Percentiles rank a stretch among this genome's conserved stretches.
Evolutionary conservation across 1,139 yeast species (phyloP).

Genomic region (Tardiomyces digboiensis): DNA sequence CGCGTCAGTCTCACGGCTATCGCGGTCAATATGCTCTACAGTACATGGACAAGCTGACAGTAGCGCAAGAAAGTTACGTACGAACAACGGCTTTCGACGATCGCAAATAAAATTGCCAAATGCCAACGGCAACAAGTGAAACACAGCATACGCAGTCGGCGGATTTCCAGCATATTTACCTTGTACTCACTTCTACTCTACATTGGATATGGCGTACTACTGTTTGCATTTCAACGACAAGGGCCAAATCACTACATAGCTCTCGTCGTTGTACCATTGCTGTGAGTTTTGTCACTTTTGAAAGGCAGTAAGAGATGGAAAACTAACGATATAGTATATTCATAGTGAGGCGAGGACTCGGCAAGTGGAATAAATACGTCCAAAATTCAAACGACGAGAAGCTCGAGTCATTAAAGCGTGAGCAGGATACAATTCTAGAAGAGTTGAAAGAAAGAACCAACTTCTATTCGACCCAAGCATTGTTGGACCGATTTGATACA

Average conservation of each 20-base stretch:
- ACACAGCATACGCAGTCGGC: slow-evolving; percentile 16
- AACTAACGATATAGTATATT: not conserved
- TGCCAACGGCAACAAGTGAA: slow-evolving; percentile 15
- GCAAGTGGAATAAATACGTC: slow-evolving; percentile 2
- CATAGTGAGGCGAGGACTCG: slow-evolving; percentile 12
- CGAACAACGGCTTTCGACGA: slow-evolving; percentile 22
- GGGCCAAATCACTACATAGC: slow-evolving; percentile 6
- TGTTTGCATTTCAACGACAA: slow-evolving; percentile 8
- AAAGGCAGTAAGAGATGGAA: not conserved
- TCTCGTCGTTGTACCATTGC: slow-evolving; percentile 13
- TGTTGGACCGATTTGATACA: slow-evolving; percentile 36
- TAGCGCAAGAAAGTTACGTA: slow-evolving; percentile 8
- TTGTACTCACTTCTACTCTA: slow-evolving; percentile 21
- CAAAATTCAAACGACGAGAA: slow-evolving; percentile 15
- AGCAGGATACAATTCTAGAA: slow-evolving; percentile 54
- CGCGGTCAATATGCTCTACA: not conserved
- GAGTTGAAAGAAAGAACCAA: slow-evolving; percentile 74
- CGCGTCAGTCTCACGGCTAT: not conserved
- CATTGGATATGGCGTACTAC: slow-evolving; percentile 13
- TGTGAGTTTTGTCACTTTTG: not conserved
- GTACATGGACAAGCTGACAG: not conserved
- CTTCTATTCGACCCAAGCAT: slow-evolving; percentile 64
- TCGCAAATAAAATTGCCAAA: slow-evolving; percentile 18
- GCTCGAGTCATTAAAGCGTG: slow-evolving; percentile 34
- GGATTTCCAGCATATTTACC: slow-evolving; percentile 21